These are phyloP conservation scores for Scheffersomyces lignosus DNA, from an alignment of 805 yeast genomes.

Conservation along the genomic window DNA sequence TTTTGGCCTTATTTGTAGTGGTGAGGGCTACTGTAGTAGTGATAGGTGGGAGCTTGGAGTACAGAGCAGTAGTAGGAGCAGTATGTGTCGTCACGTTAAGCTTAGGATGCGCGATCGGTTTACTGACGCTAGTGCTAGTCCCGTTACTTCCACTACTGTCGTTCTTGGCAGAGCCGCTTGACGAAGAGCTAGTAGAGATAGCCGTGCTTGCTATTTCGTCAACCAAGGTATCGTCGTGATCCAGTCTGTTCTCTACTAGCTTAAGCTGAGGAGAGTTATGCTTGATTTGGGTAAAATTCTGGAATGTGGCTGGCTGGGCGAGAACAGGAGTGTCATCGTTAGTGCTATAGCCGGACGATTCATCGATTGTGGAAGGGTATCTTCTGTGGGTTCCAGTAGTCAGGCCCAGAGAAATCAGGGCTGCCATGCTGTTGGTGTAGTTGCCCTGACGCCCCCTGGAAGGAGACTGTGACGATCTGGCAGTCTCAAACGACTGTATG, in stretches of 20 bases:
- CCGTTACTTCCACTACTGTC: too few relatives aligned
- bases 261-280: neutral
- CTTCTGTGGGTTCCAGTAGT: slow-evolving; percentile 4
- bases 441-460: too few relatives aligned
- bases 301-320: slow-evolving; percentile 24
- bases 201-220: slow-evolving; percentile 12
- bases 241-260: slow-evolving; percentile 3
- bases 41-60: too few relatives aligned
- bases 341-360: slow-evolving; percentile 13
- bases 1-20: too few relatives aligned
- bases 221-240: slow-evolving; percentile 26
- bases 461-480: slow-evolving; percentile 13
- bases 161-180: too few relatives aligned
- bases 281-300: slow-evolving; percentile 16
- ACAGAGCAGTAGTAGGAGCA: too few relatives aligned
- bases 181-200: neutral
- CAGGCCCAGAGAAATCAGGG: too few relatives aligned
- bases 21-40: too few relatives aligned
- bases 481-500: slow-evolving; percentile 30
- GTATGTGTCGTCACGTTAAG: too few relatives aligned
- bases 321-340: slow-evolving; percentile 25
- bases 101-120: too few relatives aligned
- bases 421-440: neutral
- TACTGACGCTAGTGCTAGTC: too few relatives aligned
- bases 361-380: slow-evolving; percentile 21